A percentile compares a stretch with the other conserved stretches of the same genome.
phyloP scores from a whole-genome alignment of 805 yeast genomes.

The Saccharomyces mikatae region DNA sequence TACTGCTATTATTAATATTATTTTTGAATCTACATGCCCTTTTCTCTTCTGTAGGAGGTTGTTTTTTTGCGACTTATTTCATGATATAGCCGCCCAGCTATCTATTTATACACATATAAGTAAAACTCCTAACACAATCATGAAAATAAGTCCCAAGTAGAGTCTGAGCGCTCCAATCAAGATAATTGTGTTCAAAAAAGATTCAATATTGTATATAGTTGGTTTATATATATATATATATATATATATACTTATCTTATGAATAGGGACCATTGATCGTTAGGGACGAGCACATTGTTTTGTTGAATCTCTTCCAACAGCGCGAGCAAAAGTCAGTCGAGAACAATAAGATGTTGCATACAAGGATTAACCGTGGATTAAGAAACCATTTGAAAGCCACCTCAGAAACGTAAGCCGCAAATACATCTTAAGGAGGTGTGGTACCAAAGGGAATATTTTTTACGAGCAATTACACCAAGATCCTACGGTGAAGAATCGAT shows the following conservation, averaged over 20 bases:
- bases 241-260: neutral
- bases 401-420: neutral
- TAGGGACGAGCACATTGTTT: neutral
- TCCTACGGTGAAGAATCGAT: neutral
- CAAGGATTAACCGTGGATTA: neutral
- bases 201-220: neutral
- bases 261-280: neutral
- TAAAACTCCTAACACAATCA: too few relatives aligned
- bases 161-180: neutral
- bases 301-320: neutral
- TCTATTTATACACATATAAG: neutral
- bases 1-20: neutral
- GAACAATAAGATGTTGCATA: neutral
- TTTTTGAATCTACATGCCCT: neutral
- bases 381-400: neutral
- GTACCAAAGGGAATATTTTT: neutral
- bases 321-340: neutral
- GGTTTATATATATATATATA: neutral
- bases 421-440: neutral
- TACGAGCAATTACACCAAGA: neutral
- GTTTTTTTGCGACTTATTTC: neutral
- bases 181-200: neutral
- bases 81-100: neutral
- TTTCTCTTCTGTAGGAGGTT: neutral
- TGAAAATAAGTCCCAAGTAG: neutral